Conservation (phyloP, 805 yeast genomes). For the Ogataea trehaloabstinens region DNA sequence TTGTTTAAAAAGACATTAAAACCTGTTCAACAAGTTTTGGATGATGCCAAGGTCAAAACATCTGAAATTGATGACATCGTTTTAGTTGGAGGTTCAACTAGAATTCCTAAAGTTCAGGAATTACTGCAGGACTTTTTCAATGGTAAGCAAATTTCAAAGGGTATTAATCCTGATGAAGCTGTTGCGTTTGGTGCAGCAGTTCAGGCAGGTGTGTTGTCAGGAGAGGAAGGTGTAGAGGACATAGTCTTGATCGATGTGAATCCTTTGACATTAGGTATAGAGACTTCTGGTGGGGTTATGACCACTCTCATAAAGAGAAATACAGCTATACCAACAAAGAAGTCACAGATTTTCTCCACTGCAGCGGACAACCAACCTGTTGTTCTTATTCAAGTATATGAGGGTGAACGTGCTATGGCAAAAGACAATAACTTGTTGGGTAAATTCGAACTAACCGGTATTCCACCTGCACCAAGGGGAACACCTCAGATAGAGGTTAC, state of each 20-base stretch:
- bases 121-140: slow-evolving; percentile 85
- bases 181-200: slow-evolving; percentile 99
- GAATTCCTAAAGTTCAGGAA: slow-evolving; percentile 98
- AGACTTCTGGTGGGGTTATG: slow-evolving; percentile 97
- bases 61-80: slow-evolving; percentile 92
- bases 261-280: slow-evolving; percentile 93
- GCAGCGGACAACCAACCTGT: slow-evolving; percentile 97
- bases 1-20: slow-evolving; percentile 91
- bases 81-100: slow-evolving; percentile 97
- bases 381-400: slow-evolving; percentile 88
- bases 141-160: slow-evolving; percentile 95
- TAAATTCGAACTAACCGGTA: slow-evolving; percentile 80
- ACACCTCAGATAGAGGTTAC: slow-evolving; percentile 89
- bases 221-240: slow-evolving; percentile 91
- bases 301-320: slow-evolving; percentile 92
- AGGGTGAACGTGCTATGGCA: slow-evolving; percentile 95
- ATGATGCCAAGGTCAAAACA: slow-evolving; percentile 87
- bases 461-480: slow-evolving; percentile 92
- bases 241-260: slow-evolving; percentile 89
- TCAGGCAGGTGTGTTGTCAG: slow-evolving; percentile 96
- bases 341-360: slow-evolving; percentile 92
- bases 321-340: slow-evolving; percentile 93
- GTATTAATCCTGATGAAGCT: slow-evolving; percentile 99
- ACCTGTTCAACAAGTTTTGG: slow-evolving; percentile 94
- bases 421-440: slow-evolving; percentile 90